Conservation (phyloP, 2,329 filamentous ascomycete genomes). For the Aspergillus phoenicis region DNA sequence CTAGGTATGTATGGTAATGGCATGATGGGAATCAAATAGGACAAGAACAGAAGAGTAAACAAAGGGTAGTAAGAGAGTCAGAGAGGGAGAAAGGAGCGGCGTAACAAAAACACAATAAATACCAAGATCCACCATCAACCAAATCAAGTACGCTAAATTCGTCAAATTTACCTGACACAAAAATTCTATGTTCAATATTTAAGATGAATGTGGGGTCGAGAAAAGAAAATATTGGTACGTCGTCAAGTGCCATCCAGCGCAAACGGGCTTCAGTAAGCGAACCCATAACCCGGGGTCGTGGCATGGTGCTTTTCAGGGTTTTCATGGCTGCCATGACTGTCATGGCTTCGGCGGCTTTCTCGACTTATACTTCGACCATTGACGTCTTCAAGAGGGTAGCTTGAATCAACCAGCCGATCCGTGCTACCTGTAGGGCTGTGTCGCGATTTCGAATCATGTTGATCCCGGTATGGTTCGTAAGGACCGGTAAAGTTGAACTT, state of each 20-base stretch:
- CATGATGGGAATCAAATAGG: neutral
- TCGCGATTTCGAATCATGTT: conserved; percentile 26
- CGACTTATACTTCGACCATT: conserved; percentile 32
- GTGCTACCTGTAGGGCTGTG: conserved; percentile 36
- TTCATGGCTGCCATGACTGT: conserved; percentile 25
- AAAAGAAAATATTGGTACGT: conserved; percentile 16
- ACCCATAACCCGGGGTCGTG: conserved; percentile 37
- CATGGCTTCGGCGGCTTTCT: conserved; percentile 26
- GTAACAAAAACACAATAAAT: neutral
- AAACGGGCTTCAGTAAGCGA: conserved; percentile 32
- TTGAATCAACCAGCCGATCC: conserved; percentile 36
- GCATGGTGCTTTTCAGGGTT: conserved; percentile 37
- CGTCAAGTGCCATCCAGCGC: conserved; percentile 7
- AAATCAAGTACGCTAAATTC: conserved; percentile 29
- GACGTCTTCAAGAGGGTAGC: conserved; percentile 29
- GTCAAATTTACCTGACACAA: conserved; percentile 15
- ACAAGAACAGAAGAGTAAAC: neutral
- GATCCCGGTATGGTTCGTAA: conserved; percentile 45
- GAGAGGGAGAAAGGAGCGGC: neutral
- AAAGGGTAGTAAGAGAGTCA: neutral
- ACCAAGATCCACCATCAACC: conserved; percentile 15
- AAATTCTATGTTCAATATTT: conserved; percentile 10
- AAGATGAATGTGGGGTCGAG: neutral
- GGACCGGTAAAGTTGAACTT: conserved; percentile 45
- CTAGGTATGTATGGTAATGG: neutral